phyloP scores from a whole-genome alignment of 179 eudicot genomes.

The Camellia oleifera region DNA sequence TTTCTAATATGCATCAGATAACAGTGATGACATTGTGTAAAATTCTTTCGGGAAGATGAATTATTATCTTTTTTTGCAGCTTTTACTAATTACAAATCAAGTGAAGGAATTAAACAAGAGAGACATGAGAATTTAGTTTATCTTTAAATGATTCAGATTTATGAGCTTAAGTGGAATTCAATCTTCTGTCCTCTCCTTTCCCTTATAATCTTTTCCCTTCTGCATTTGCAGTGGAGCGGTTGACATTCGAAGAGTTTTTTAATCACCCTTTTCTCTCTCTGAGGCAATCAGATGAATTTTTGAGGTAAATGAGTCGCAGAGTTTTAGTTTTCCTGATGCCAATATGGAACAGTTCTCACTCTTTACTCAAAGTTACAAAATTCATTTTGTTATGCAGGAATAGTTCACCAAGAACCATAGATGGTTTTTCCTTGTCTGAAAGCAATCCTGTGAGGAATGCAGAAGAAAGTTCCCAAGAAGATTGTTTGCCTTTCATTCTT shows the following conservation, averaged over 20 bases:
- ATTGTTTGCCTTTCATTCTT: slow-evolving; percentile 70
- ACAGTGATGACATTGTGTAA: neutral
- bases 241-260: slow-evolving; percentile 95
- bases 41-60: neutral
- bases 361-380: neutral
- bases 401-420: slow-evolving; percentile 34
- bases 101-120: slow-evolving; percentile 3
- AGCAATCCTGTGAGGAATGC: slow-evolving; percentile 32
- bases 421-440: slow-evolving; percentile 35
- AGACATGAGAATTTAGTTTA: slow-evolving; percentile 7
- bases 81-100: neutral
- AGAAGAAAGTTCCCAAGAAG: slow-evolving; percentile 66
- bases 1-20: neutral
- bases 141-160: neutral
- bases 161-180: neutral
- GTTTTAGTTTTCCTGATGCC: neutral
- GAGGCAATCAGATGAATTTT: slow-evolving; percentile 42
- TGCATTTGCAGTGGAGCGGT: slow-evolving; percentile 71
- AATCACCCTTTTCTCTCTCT: slow-evolving; percentile 79
- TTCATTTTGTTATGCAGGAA: slow-evolving; percentile 32
- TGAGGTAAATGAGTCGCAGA: slow-evolving; percentile 38
- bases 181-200: neutral
- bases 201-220: slow-evolving; percentile 15
- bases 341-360: neutral
- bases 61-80: neutral